phyloP scores from a whole-genome alignment of 2,329 filamentous ascomycete species.

The Neofusicoccum cordaticola region DNA sequence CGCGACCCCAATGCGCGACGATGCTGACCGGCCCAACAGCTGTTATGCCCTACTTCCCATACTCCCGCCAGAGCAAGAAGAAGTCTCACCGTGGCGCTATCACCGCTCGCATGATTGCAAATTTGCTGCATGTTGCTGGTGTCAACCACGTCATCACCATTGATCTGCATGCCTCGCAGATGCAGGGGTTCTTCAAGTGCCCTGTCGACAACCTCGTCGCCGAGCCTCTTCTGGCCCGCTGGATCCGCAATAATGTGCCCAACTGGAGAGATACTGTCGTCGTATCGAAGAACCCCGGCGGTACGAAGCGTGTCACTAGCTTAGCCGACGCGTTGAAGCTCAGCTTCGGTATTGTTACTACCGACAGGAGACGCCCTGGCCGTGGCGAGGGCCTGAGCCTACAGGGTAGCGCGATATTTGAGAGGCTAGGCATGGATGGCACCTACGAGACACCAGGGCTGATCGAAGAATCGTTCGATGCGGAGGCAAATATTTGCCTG shows the following conservation, averaged over 20 bases:
- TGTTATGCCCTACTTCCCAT: conserved; percentile 94
- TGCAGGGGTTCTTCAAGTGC: conserved; percentile 98
- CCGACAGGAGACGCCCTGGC: conserved; percentile 64
- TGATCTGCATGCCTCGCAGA: conserved; percentile 88
- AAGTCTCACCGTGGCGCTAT: conserved; percentile 96
- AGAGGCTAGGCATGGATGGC: conserved; percentile 43
- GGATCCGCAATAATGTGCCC: conserved; percentile 85
- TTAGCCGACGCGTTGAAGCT: conserved; percentile 93
- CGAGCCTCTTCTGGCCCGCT: conserved; percentile 90
- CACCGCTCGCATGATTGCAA: conserved; percentile 94
- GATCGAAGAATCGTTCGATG: conserved; percentile 30
- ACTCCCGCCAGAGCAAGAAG: conserved; percentile 98
- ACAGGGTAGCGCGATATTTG: conserved; percentile 72
- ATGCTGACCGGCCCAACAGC: conserved; percentile 49
- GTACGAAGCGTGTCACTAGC: conserved; percentile 94
- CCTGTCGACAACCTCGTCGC: conserved; percentile 97
- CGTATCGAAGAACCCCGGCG: conserved; percentile 96
- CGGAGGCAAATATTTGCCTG: conserved; percentile 34
- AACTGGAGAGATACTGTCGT: conserved; percentile 91
- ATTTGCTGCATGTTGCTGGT: conserved; percentile 86
- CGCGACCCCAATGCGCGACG: conserved; percentile 4
- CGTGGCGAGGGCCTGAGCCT: conserved; percentile 33
- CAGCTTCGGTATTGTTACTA: conserved; percentile 95
- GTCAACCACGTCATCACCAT: conserved; percentile 98
- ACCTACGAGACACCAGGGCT: conserved; percentile 38